Base-by-base conservation (phyloP, 1,284 basidiomycete genomes). In the Rugiboletus extremiorientalis region DNA sequence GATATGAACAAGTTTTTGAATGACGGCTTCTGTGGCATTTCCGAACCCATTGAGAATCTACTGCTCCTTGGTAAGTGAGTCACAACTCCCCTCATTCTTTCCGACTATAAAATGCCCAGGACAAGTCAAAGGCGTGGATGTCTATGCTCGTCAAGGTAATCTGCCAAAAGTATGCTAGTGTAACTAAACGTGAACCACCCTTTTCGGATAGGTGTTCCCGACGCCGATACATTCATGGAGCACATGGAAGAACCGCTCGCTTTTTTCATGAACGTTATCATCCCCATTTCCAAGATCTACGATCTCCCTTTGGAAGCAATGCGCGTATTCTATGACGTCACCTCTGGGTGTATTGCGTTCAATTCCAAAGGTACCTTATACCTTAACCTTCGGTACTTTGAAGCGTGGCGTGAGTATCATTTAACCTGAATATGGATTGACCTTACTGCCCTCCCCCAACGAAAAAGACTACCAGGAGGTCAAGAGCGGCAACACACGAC, bases 401-500 rank as follows among this genome's bases (percentile, higher is more conserved):
- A 42, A 27, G 41, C 8, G 18, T 42, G 41, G 41, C 25, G 41
- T 42, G 25, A 25, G 40, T 42, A 18, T 16, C 2, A 25, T 16
- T 9, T 10, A 27, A 20, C 20, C n/a, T n/a, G n/a, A n/a, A n/a
- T n/a, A n/a, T n/a, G n/a, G n/a, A n/a, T n/a, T n/a, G n/a, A n/a
- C n/a, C n/a, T n/a, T n/a, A n/a, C n/a, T n/a, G n/a, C 37, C 37
- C 18, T 27, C 46, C 18, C 27, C 47, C 6, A 36, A n/a, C n/a
- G n/a, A n/a, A n/a, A n/a, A 58, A 91, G 89, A 95, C 68, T 89
- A 92, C 61, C 73, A 72, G 2, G 81, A 89, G 45, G 88, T 93
- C 22, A 70, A 74, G 45, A 69, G 70, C 15, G 88, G 88, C 1
- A 73, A 81, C 14, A 65, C 81, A 43, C 76, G 76, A 18, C 80